Evolutionary conservation across 2,329 filamentous ascomycete species (phyloP).

Genomic region (Geoglossum cookeanum): DNA sequence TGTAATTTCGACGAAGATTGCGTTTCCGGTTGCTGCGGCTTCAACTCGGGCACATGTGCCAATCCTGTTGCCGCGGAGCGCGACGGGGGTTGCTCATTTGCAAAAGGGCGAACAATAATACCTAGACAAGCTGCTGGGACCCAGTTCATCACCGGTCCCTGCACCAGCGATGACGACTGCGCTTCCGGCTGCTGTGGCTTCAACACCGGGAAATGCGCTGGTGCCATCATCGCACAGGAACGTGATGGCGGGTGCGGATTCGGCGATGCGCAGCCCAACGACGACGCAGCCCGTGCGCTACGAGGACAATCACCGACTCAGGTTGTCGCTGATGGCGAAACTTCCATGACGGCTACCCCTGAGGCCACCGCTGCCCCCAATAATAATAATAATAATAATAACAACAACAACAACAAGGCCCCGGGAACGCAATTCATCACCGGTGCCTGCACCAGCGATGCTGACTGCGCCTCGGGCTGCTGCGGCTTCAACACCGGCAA

Average conservation of each 20-base stretch:
- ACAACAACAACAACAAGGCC: not conserved
- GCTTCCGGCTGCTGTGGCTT: not conserved
- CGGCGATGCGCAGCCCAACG: slow-evolving; percentile 12
- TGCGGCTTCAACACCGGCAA: slow-evolving; percentile 19
- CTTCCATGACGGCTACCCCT: not conserved
- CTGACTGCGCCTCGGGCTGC: slow-evolving; percentile 21
- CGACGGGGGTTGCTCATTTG: too few relatives aligned
- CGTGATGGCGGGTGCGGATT: not conserved
- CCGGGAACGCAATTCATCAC: slow-evolving; percentile 22
- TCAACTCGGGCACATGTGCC: too few relatives aligned
- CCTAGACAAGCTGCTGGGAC: too few relatives aligned
- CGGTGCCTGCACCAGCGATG: slow-evolving; percentile 19
- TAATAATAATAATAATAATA: too few relatives aligned
- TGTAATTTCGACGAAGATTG: too few relatives aligned
- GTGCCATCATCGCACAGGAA: not conserved
- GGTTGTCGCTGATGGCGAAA: too few relatives aligned
- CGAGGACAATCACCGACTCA: slow-evolving; percentile 3
- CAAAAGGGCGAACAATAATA: too few relatives aligned
- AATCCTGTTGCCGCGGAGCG: too few relatives aligned
- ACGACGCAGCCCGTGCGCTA: slow-evolving; percentile 11
- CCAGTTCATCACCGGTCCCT: too few relatives aligned
- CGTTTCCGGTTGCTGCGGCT: too few relatives aligned
- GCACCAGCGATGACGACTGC: not conserved
- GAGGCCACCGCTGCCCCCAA: not conserved
- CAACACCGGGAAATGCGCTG: not conserved